Base-by-base conservation (phyloP, 1,139 yeast species). In the Meyerozyma smithsonii region DNA sequence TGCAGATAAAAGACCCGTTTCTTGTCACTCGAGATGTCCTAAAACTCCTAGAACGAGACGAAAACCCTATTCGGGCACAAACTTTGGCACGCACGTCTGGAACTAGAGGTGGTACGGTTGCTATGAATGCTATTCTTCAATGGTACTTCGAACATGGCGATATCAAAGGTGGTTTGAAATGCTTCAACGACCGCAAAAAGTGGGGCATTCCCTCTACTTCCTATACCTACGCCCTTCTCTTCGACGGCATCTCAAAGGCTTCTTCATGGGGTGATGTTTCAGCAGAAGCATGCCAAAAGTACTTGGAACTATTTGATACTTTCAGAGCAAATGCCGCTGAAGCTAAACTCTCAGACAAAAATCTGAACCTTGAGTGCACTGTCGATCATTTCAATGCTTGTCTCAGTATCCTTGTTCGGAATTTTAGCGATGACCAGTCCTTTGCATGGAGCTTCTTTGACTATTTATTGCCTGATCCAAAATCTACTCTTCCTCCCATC, bases 121-220 rank as follows among this genome's bases (percentile, higher is more conserved):
- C 78, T 0, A 73, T 79, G 78, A 84, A 84, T 46, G 66, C 72
- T 12, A 67, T 84, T 1, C 56, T 78, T 52, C 69, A 72, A 44
- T 72, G 77, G 64, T 62, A 70, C 26, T 56, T 81, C 10, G 58
- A 59, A 6, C 57, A 62, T 6, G 67, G 64, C 4, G 70, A 70
- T 32, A 61, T 71, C 3, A 59, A 61, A 28, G 57, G 46, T 12
- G 84, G 83, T 0, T 45, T 81, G 34, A 74, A 73, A 36, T 46
- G 75, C 21, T 69, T 72, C 43, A 68, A 70, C 42, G 72, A 74
- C 57, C 64, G 86, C 38, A 79, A 77, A 48, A 81, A 80, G 51
- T 76, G 84, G 79, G 74, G 74, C 1, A 70, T 80, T 15, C 71
- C 73, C 1, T 59, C 69, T 4, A 77, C 80, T 48, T 72, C 74